phyloP scores from a whole-genome alignment of 345 rosid species.

The Combretum micranthum region DNA sequence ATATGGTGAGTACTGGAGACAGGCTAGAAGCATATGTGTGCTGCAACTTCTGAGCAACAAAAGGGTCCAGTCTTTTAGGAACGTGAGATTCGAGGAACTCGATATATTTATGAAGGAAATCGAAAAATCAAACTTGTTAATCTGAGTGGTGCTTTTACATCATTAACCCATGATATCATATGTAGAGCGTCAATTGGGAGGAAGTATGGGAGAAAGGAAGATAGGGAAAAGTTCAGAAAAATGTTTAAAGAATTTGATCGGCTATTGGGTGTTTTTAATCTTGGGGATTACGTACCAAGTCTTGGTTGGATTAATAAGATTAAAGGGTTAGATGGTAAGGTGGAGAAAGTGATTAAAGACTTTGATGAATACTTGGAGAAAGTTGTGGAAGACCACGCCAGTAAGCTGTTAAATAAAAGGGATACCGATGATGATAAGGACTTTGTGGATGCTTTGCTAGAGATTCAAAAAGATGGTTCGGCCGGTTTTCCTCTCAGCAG shows the following conservation, averaged over 20 bases:
- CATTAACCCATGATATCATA: slow-evolving; percentile 28
- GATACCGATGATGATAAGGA: slow-evolving; percentile 7
- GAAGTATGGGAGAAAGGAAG: slow-evolving; percentile 31
- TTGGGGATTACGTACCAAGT: too few species aligned
- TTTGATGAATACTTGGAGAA: slow-evolving; percentile 11
- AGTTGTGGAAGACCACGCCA: slow-evolving; percentile 16
- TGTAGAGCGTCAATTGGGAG: slow-evolving; percentile 44
- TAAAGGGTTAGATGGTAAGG: too few species aligned
- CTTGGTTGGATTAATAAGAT: too few species aligned
- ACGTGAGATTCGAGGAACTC: slow-evolving; percentile 40
- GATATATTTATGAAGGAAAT: slow-evolving; percentile 19
- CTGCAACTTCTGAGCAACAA: slow-evolving; percentile 40
- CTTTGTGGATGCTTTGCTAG: slow-evolving; percentile 23
- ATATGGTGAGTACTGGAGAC: slow-evolving; percentile 73
- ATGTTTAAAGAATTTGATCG: slow-evolving; percentile 16
- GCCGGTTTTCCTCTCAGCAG: too few species aligned
- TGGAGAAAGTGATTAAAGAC: slow-evolving; percentile 29
- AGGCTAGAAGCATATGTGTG: slow-evolving; percentile 40
- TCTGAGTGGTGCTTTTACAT: slow-evolving; percentile 23
- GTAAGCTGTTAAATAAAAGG: background rate
- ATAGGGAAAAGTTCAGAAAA: slow-evolving; percentile 21
- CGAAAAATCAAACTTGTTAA: slow-evolving; percentile 19
- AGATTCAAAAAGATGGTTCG: slow-evolving; percentile 15
- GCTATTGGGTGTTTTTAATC: slow-evolving; percentile 26
- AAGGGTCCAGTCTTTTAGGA: too few species aligned